These are phyloP conservation scores for Kregervanrija fluxuum DNA, from an alignment of 805 yeast species.

Conservation along the genomic window DNA sequence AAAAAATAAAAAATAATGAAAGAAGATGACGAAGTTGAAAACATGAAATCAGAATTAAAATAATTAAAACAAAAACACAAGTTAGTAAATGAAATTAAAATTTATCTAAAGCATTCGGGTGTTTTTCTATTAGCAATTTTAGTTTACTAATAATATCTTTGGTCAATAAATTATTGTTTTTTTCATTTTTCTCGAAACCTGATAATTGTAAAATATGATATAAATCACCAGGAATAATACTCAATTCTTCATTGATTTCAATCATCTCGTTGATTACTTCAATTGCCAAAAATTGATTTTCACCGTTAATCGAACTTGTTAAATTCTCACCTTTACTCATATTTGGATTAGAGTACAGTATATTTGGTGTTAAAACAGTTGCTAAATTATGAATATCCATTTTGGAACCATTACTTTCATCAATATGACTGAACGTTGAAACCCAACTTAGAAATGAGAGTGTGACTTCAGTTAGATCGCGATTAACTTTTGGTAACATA, in stretches of 20 bases:
- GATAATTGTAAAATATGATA: conserved; percentile 40
- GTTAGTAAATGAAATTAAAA: not conserved
- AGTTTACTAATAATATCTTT: conserved; percentile 34
- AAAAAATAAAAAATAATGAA: no score
- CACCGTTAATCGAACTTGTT: conserved; percentile 33
- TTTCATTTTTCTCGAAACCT: conserved; percentile 26
- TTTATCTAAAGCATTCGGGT: conserved; percentile 18
- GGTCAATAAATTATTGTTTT: conserved; percentile 21
- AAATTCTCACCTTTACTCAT: conserved; percentile 6
- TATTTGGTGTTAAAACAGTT: conserved; percentile 91
- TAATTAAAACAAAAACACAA: no score
- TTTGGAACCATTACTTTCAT: conserved; percentile 84
- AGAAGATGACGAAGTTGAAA: no score
- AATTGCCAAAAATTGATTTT: conserved; percentile 78
- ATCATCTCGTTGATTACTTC: conserved; percentile 84
- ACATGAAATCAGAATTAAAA: no score
- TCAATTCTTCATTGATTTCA: conserved; percentile 70
- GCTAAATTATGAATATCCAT: conserved; percentile 96
- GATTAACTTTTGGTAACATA: conserved; percentile 69
- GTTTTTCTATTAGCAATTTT: conserved; percentile 20
- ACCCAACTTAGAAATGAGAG: conserved; percentile 89
- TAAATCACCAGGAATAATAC: conserved; percentile 67
- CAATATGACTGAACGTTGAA: conserved; percentile 89
- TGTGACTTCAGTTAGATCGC: conserved; percentile 83
- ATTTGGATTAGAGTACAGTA: conserved; percentile 52